Conservation (phyloP, 345 rosid species). For the Dovyalis caffra region DNA sequence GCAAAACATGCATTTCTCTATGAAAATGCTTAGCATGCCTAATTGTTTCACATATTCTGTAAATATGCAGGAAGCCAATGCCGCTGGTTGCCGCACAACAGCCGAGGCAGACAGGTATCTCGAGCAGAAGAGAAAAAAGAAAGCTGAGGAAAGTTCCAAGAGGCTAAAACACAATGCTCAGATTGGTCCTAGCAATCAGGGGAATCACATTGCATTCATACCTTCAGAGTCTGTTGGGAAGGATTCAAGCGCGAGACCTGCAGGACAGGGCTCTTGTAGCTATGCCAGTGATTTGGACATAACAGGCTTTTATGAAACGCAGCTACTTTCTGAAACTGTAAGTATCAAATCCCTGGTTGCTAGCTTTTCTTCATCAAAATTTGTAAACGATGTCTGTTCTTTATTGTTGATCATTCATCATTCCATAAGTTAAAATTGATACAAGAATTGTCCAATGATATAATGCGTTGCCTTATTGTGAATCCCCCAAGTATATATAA, state of each 20-base stretch:
- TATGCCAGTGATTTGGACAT: conserved; percentile 55
- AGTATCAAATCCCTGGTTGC: conserved; percentile 23
- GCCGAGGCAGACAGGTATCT: conserved; percentile 77
- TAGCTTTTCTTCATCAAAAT: neutral
- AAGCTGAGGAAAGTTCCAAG: conserved; percentile 68
- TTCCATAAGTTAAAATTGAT: neutral
- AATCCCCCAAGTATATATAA: neutral
- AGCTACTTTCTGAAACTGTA: conserved; percentile 80
- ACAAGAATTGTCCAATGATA: neutral
- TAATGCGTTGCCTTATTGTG: neutral
- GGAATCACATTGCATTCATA: conserved; percentile 37
- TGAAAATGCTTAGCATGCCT: neutral
- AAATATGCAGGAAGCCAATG: conserved; percentile 72
- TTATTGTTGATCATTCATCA: neutral
- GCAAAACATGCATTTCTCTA: neutral
- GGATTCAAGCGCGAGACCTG: conserved; percentile 43
- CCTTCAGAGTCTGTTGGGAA: conserved; percentile 40
- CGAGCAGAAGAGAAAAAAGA: conserved; percentile 64
- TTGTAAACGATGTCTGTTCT: neutral
- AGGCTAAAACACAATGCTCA: conserved; percentile 66
- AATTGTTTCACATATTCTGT: neutral
- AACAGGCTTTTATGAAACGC: conserved; percentile 56
- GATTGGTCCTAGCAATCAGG: conserved; percentile 47
- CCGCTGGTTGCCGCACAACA: conserved; percentile 83
- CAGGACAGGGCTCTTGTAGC: conserved; percentile 61